Conservation (phyloP, 2,329 filamentous ascomycete genomes). For the Fusarium dimerum region DNA sequence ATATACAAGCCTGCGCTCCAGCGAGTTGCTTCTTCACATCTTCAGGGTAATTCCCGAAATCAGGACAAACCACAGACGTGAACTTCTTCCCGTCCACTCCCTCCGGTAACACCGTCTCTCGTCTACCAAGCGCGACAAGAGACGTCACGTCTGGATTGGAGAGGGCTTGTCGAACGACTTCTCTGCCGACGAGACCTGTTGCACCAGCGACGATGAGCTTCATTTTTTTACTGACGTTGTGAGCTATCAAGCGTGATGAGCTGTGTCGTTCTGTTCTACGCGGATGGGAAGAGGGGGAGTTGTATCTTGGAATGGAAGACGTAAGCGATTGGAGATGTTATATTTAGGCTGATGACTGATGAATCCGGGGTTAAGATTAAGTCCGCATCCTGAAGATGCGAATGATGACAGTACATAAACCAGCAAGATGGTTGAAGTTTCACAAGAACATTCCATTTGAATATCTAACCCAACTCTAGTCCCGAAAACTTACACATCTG, state of each 20-base stretch:
- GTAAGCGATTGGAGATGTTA: no score
- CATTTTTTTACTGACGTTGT: constrained; percentile 33
- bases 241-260: no score
- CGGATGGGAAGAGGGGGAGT: no score
- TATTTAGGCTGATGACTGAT: no score
- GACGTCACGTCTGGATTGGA: constrained; percentile 37
- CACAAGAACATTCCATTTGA: not conserved
- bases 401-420: no score
- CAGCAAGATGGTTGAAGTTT: no score
- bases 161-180: constrained; percentile 46
- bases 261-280: no score
- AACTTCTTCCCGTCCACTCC: constrained; percentile 38
- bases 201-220: constrained; percentile 46
- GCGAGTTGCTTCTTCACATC: constrained; percentile 40
- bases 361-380: no score
- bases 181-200: constrained; percentile 44
- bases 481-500: not conserved
- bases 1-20: constrained; percentile 45
- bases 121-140: constrained; percentile 44
- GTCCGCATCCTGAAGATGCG: no score
- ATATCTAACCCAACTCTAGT: not conserved
- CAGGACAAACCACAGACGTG: constrained; percentile 39
- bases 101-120: constrained; percentile 32
- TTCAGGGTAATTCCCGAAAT: constrained; percentile 44
- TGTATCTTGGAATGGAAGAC: no score